Evolutionary conservation across 768 basidiomycete genomes (phyloP).

Genomic region (Phylloporus rhodoxanthus): DNA sequence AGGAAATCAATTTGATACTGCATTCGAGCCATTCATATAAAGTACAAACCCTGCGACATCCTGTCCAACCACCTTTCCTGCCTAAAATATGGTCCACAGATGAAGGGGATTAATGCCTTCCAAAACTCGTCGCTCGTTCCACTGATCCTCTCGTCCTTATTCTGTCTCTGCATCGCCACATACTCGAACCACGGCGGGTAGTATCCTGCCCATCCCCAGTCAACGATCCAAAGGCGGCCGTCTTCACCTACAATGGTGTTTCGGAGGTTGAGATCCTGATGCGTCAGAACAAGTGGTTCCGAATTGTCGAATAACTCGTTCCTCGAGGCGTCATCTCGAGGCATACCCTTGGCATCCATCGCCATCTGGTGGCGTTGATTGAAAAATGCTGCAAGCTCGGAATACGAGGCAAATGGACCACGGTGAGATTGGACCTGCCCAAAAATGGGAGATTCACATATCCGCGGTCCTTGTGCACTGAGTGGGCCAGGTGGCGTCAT

Average conservation of each 20-base stretch:
- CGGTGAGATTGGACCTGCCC: neutral
- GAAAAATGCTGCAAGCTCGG: neutral
- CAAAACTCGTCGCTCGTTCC: neutral
- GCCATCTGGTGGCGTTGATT: neutral
- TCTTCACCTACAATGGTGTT: neutral
- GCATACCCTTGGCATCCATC: neutral
- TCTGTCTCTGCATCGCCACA: neutral
- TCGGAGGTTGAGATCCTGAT: neutral
- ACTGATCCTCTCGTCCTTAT: neutral
- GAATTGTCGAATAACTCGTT: neutral
- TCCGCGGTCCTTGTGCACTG: neutral
- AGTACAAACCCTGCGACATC: neutral
- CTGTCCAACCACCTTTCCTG: neutral
- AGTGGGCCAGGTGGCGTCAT: neutral
- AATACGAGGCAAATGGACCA: neutral
- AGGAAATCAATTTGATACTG: too few species aligned
- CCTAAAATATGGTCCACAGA: neutral
- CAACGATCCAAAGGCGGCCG: neutral
- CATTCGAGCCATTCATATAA: constrained; percentile 24
- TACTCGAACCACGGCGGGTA: neutral
- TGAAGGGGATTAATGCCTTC: neutral
- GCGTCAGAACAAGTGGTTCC: neutral
- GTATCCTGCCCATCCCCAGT: neutral
- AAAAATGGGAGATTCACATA: neutral
- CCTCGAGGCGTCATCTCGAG: neutral